Evolutionary conservation across 495 filamentous ascomycete species (phyloP).

Genomic region (Baudoinia panamericana): DNA sequence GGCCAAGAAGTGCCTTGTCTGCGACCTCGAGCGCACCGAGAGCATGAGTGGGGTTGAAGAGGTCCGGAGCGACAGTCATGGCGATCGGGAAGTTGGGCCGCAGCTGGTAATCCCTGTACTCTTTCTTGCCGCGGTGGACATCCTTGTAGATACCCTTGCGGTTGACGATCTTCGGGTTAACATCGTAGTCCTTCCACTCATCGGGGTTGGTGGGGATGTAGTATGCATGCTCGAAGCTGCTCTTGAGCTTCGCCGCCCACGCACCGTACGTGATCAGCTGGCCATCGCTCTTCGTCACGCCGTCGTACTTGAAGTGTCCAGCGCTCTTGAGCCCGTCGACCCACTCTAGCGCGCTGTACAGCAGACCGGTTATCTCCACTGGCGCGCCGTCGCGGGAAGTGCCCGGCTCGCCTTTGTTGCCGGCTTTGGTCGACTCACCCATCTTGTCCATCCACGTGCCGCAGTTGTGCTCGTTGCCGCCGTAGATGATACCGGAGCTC

Average conservation of each 20-base stretch:
- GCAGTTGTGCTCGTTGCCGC: conserved; percentile 87
- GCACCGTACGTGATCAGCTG: conserved; percentile 55
- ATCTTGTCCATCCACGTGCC: conserved; percentile 99
- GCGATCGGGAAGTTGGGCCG: conserved; percentile 89
- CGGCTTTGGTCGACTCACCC: conserved; percentile 89
- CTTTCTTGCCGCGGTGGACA: conserved; percentile 78
- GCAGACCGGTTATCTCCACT: conserved; percentile 82
- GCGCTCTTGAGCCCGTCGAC: conserved; percentile 48
- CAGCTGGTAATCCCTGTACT: conserved; percentile 95
- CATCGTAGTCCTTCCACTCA: conserved; percentile 62
- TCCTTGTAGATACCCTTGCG: conserved; percentile 97
- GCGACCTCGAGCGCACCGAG: conserved; percentile 63
- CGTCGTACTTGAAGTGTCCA: conserved; percentile 55
- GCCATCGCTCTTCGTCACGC: conserved; percentile 51
- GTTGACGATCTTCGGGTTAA: conserved; percentile 67
- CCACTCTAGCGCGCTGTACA: conserved; percentile 83
- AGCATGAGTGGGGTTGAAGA: conserved; percentile 69
- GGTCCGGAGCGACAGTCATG: conserved; percentile 81
- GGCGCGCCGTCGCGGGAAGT: conserved; percentile 93
- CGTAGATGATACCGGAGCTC: conserved; percentile 83
- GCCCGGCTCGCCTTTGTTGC: conserved; percentile 86
- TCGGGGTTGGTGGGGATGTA: conserved; percentile 57
- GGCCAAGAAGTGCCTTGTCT: conserved; percentile 67
- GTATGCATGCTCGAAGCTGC: conserved; percentile 81
- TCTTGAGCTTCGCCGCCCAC: conserved; percentile 72